Conservation (phyloP, 1,284 basidiomycete genomes). For the Vanrija sp. region DNA sequence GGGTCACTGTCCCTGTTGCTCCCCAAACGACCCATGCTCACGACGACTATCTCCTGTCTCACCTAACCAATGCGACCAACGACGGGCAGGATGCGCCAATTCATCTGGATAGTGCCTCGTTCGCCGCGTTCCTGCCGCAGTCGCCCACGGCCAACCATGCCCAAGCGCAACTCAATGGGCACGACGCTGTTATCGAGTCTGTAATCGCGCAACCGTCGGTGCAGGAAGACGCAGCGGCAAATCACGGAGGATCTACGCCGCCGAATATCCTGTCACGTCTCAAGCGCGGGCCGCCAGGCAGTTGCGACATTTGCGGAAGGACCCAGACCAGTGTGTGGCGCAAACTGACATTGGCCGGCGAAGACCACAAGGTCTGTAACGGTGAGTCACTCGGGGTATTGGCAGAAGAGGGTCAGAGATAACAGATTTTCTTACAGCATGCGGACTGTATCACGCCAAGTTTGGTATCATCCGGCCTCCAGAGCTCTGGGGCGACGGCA, state of each 20-base stretch:
- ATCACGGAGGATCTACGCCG: neutral
- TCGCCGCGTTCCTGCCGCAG: constrained; percentile 30
- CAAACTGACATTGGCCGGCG: constrained; percentile 31
- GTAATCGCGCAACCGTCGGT: too few species aligned
- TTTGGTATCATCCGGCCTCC: constrained; percentile 43
- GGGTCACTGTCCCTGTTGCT: constrained; percentile 6
- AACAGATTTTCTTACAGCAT: constrained; percentile 23
- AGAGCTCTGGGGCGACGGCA: constrained; percentile 45
- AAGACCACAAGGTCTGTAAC: constrained; percentile 43
- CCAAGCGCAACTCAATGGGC: too few species aligned
- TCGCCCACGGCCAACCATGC: constrained; percentile 3
- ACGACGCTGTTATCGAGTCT: too few species aligned
- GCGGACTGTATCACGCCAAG: constrained; percentile 43
- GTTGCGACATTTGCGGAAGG: constrained; percentile 43
- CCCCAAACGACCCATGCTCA: constrained; percentile 15
- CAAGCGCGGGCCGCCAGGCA: constrained; percentile 39
- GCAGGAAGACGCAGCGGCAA: too few species aligned
- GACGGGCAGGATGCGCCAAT: constrained; percentile 3
- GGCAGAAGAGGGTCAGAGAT: neutral
- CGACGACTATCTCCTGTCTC: constrained; percentile 31
- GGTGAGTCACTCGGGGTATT: constrained; percentile 25
- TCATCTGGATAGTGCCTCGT: constrained; percentile 23
- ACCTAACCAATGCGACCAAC: constrained; percentile 15
- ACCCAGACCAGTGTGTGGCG: constrained; percentile 46
- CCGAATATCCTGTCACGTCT: constrained; percentile 29